Conservation (phyloP, 495 filamentous ascomycete species). For the Podospora conica region DNA sequence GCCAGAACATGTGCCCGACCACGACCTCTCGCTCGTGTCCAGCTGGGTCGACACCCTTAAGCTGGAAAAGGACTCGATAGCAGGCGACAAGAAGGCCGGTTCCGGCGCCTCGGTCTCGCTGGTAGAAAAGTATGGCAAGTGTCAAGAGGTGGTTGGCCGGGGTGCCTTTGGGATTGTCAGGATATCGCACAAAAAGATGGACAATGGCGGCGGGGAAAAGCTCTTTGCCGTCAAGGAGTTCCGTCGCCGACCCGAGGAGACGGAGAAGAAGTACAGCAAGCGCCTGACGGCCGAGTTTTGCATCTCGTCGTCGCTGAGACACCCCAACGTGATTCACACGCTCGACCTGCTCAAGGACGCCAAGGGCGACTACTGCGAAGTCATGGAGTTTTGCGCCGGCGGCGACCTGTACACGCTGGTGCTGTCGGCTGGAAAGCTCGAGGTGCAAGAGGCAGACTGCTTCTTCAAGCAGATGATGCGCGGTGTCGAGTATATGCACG, state of each 20-base stretch:
- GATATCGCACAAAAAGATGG: slow-evolving; percentile 93
- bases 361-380: slow-evolving; percentile 98
- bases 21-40: slow-evolving; percentile 87
- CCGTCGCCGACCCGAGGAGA: slow-evolving; percentile 86
- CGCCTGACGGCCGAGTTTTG: slow-evolving; percentile 98
- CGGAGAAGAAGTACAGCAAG: slow-evolving; percentile 95
- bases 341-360: slow-evolving; percentile 91
- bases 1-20: slow-evolving; percentile 64
- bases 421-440: slow-evolving; percentile 85
- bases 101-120: slow-evolving; percentile 74
- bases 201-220: slow-evolving; percentile 77
- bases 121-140: slow-evolving; percentile 97
- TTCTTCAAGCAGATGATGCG: slow-evolving; percentile 99
- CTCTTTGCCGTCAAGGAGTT: slow-evolving; percentile 98
- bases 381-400: slow-evolving; percentile 98
- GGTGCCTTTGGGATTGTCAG: slow-evolving; percentile 96
- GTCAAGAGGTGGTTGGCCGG: slow-evolving; percentile 95
- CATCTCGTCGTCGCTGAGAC: slow-evolving; percentile 91
- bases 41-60: slow-evolving; percentile 94
- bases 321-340: slow-evolving; percentile 98
- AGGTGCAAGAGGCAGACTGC: slow-evolving; percentile 91
- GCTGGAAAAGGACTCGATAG: slow-evolving; percentile 70
- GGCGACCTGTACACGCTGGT: slow-evolving; percentile 95
- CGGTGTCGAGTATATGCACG: slow-evolving; percentile 98
- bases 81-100: slow-evolving; percentile 65